Base-by-base conservation (phyloP, 768 basidiomycete genomes). In the Leucocoprinus birnbaumii region DNA sequence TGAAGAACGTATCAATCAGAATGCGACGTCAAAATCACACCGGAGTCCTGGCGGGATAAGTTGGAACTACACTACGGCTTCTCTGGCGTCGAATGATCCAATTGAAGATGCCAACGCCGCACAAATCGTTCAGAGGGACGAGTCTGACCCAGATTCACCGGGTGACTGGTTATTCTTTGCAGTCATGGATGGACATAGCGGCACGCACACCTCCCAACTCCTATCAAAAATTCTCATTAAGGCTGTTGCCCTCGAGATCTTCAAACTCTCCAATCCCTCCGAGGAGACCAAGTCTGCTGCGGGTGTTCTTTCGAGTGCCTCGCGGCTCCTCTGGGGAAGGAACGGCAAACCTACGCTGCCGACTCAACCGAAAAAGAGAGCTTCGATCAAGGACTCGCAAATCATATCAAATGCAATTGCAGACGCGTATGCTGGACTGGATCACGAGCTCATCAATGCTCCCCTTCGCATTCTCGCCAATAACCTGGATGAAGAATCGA, bases 161-260 rank as follows among this genome's bases (percentile, higher is more conserved):
- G 87, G 88, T 13, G 90, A 91, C 63, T 79, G 89, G 57, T 74
- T 93, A 41, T 89, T 96, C 70, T 94, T 93, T 63, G 75, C 91
- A 1, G 85, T 96, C 34, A 89, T 96, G 85, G 94, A 94, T 62
- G 94, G 94, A 2, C 97, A 98, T 66, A 76, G 83, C 2, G 97
- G 97, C 1, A 80, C 72, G 35, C 80, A 91, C 49, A 98, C 96
- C 2, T 94, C 91, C 11, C 80, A 83, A 53, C 76, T 96, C 31
- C 85, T 98, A 48, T 87, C 90, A 2, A 85, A 86, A 53, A 80
- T 87, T 45, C 80, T 98, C 56, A 89, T 97, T 57, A 90, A 89
- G 51, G 87, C 89, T 7, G 86, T 96, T 53, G 83, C 86, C 0
- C 73, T 91, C 35, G 86, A 96, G 64, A 78, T 98, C 46, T 76